These are phyloP conservation scores for Umbelopsis sp. DNA, from an alignment of 371 early-diverging fungal species.

Conservation along the genomic window DNA sequence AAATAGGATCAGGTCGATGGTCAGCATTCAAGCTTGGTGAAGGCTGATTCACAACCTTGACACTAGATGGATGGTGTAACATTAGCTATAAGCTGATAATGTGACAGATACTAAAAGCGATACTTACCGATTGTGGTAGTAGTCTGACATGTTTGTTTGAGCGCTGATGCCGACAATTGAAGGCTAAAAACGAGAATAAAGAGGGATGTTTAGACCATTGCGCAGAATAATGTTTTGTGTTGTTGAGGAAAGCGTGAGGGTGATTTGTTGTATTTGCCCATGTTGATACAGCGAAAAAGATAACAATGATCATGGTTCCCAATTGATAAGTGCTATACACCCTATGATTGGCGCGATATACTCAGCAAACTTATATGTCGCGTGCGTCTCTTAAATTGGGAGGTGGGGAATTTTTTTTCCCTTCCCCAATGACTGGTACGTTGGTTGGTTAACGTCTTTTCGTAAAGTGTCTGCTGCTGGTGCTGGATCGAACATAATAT, in stretches of 20 bases:
- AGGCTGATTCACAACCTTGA: neutral
- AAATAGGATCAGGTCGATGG: neutral
- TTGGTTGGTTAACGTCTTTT: no score
- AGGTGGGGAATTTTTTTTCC: neutral
- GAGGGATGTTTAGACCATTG: neutral
- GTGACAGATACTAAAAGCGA: no score
- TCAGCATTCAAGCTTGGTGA: neutral
- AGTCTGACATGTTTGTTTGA: neutral
- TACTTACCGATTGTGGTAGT: slow-evolving; percentile 2
- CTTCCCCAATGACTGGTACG: neutral
- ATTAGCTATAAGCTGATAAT: neutral
- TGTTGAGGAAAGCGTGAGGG: neutral
- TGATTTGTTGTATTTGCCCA: no score
- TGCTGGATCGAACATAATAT: no score
- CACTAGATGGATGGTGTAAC: neutral
- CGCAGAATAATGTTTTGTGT: neutral
- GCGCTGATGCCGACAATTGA: neutral
- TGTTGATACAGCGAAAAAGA: neutral
- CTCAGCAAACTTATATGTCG: neutral
- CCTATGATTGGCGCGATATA: neutral
- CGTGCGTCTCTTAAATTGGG: neutral
- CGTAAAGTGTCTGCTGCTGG: no score
- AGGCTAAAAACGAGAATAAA: neutral
- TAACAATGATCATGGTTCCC: neutral
- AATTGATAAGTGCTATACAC: neutral